Conservation (phyloP, 306 rosid species). For the Benincasa hispida region DNA sequence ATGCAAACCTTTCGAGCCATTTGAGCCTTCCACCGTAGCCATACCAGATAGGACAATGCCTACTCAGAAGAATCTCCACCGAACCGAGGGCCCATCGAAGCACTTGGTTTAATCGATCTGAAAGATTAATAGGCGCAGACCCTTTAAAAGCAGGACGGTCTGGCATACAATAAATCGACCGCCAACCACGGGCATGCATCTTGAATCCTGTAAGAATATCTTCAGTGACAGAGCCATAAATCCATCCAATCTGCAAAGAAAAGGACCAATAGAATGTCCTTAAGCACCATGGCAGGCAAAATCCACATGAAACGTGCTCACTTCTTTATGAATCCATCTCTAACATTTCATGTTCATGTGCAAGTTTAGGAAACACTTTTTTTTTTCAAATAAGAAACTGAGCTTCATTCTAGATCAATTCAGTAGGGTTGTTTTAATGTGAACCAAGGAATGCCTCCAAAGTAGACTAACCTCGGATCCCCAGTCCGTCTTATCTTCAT, state of each 20-base stretch:
- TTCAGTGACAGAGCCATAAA: conserved; percentile 95
- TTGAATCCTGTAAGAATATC: conserved; percentile 98
- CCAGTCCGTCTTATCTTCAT: conserved; percentile 94
- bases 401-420: background rate
- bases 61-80: conserved; percentile 83
- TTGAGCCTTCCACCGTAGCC: conserved; percentile 89
- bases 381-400: background rate
- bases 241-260: conserved; percentile 82
- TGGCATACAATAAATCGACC: conserved; percentile 92
- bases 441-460: background rate
- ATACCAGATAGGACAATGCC: conserved; percentile 97
- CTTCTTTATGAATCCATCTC: background rate
- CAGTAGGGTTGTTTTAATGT: background rate
- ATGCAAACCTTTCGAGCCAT: conserved; percentile 91
- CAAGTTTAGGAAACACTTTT: background rate
- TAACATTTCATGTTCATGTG: background rate
- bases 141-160: conserved; percentile 88
- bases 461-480: conserved; percentile 55
- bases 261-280: background rate
- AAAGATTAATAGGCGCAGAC: conserved; percentile 94
- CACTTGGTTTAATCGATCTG: conserved; percentile 97
- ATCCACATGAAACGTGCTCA: background rate
- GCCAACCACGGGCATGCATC: conserved; percentile 99
- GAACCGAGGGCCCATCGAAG: conserved; percentile 98
- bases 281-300: background rate